Percentiles rank a stretch among this genome's conserved stretches.
Conservation (phyloP, 495 filamentous ascomycete species). For the Penicillium desertorum region DNA sequence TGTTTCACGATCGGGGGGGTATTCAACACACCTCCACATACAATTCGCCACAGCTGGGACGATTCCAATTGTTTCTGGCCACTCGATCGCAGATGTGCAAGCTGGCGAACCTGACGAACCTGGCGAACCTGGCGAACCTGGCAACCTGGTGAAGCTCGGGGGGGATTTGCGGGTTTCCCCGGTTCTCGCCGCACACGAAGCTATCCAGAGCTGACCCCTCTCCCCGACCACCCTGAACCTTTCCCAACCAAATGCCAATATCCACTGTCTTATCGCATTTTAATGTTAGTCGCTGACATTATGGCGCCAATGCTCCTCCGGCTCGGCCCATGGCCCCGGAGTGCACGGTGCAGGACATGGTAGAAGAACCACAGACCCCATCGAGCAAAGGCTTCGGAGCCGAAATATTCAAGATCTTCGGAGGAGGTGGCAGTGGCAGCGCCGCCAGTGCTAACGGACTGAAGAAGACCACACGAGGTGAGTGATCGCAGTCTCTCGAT, state of each 20-base stretch:
- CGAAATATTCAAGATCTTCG: constrained; percentile 43
- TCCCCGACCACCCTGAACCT: not conserved
- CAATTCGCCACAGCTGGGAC: not conserved
- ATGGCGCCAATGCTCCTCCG: constrained; percentile 7
- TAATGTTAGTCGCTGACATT: constrained; percentile 5
- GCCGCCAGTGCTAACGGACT: not conserved
- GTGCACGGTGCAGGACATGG: constrained; percentile 14
- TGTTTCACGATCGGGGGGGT: constrained; percentile 2
- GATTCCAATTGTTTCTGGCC: not conserved
- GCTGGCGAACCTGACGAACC: not conserved
- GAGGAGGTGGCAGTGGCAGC: constrained; percentile 12
- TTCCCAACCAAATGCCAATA: not conserved
- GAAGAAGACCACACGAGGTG: constrained; percentile 42
- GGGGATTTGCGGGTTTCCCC: not conserved
- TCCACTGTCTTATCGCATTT: not conserved
- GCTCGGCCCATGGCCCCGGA: constrained; percentile 19
- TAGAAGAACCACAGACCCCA: constrained; percentile 32
- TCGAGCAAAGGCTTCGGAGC: constrained; percentile 29
- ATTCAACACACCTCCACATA: not conserved
- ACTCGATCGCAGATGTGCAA: not conserved
- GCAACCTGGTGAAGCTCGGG: not conserved
- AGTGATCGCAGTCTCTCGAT: constrained; percentile 7
- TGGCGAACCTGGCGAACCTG: not conserved
- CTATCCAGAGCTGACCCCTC: not conserved
- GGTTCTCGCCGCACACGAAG: not conserved